These are phyloP conservation scores for Penicillium decumbens DNA, from an alignment of 2,329 filamentous ascomycete genomes.

Conservation along the genomic window DNA sequence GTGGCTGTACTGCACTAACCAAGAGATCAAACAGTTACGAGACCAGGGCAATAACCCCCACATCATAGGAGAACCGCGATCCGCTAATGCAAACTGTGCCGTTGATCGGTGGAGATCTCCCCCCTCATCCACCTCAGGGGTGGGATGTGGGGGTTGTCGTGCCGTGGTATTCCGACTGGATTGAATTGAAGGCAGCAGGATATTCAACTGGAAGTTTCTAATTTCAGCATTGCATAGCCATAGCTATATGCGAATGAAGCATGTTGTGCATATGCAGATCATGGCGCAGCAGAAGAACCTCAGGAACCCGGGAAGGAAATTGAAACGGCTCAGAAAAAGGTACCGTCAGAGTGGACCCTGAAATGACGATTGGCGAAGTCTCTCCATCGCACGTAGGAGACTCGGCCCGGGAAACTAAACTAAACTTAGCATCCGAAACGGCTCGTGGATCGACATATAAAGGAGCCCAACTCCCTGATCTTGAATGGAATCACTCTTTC, in stretches of 20 bases:
- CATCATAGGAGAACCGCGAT: neutral
- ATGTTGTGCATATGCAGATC: slow-evolving; percentile 1
- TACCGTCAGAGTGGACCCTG: slow-evolving; percentile 4
- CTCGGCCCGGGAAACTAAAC: no score
- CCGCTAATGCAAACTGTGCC: neutral
- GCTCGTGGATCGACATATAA: neutral
- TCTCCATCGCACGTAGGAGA: neutral
- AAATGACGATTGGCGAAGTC: slow-evolving; percentile 12
- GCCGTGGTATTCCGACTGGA: slow-evolving; percentile 4
- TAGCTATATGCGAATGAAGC: neutral
- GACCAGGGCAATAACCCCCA: neutral
- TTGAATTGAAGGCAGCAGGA: slow-evolving; percentile 9
- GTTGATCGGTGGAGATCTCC: slow-evolving; percentile 9
- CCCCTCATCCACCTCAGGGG: slow-evolving; percentile 5
- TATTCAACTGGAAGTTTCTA: slow-evolving; percentile 3
- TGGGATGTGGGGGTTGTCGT: neutral
- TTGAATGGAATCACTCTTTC: neutral
- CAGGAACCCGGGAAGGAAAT: neutral
- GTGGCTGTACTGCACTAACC: neutral
- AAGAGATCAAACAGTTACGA: neutral
- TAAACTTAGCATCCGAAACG: no score
- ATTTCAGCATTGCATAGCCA: neutral
- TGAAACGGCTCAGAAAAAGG: neutral
- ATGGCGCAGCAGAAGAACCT: neutral
- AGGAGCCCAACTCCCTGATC: neutral